A percentile compares a stretch with the other conserved stretches of the same genome.
These are phyloP conservation scores for Phaeosphaeria sp. DNA, from an alignment of 2,329 filamentous ascomycete species.

Conservation along the genomic window DNA sequence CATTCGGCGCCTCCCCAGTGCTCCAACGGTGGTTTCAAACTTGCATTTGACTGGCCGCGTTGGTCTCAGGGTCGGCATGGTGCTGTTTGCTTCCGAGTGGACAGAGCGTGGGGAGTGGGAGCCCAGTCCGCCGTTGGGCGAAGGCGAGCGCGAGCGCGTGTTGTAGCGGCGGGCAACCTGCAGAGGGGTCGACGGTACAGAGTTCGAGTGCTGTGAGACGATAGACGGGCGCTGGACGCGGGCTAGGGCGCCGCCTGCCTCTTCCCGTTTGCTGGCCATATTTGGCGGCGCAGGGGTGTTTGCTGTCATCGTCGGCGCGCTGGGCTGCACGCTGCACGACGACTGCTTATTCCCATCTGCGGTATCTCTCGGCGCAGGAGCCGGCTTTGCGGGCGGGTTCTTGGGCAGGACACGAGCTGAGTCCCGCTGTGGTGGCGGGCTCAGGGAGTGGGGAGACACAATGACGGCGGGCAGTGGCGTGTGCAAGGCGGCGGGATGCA, in stretches of 20 bases:
- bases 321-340: constrained; percentile 39
- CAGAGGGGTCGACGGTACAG: constrained; percentile 90
- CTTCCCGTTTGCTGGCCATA: constrained; percentile 39
- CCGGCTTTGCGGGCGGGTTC: constrained; percentile 36
- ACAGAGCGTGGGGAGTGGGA: constrained; percentile 89
- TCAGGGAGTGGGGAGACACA: constrained; percentile 47
- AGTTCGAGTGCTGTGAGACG: constrained; percentile 76
- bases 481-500: constrained; percentile 26
- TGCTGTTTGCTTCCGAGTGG: constrained; percentile 84
- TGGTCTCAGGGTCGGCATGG: constrained; percentile 70
- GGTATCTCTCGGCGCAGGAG: constrained; percentile 36
- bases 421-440: constrained; percentile 43
- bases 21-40: constrained; percentile 83
- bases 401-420: constrained; percentile 35
- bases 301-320: constrained; percentile 48
- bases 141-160: constrained; percentile 78
- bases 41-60: constrained; percentile 71
- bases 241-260: constrained; percentile 22
- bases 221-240: constrained; percentile 56
- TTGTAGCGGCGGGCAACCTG: constrained; percentile 85
- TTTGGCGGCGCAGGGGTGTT: constrained; percentile 26
- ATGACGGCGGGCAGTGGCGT: constrained; percentile 42
- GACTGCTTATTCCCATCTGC: constrained; percentile 48
- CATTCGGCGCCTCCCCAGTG: constrained; percentile 80
- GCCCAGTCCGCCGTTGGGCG: constrained; percentile 73